These are phyloP conservation scores for Botrytis squamosa DNA, from an alignment of 2,329 filamentous ascomycete species.

Conservation along the genomic window DNA sequence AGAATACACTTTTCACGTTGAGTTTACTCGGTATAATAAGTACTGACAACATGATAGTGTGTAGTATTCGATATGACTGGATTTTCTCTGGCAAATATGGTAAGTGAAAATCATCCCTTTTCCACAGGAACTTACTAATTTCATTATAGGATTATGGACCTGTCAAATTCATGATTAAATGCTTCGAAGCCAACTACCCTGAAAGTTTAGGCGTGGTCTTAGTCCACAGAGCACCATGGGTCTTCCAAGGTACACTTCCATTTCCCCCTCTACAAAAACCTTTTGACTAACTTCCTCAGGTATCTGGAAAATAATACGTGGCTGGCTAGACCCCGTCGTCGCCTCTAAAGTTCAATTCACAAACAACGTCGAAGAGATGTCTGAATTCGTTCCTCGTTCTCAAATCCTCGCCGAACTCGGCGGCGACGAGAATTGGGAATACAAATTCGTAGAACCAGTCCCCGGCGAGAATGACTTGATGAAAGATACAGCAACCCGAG, in stretches of 20 bases:
- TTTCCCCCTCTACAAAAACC: not conserved
- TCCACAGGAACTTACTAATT: conserved; percentile 26
- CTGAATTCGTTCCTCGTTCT: conserved; percentile 67
- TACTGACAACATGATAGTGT: conserved; percentile 53
- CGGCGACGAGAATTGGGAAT: conserved; percentile 81
- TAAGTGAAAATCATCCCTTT: conserved; percentile 41
- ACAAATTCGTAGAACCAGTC: conserved; percentile 75
- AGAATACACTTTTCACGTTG: conserved; percentile 42
- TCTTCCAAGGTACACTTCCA: conserved; percentile 73
- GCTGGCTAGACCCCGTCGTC: conserved; percentile 96
- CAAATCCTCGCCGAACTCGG: conserved; percentile 82
- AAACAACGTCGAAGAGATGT: conserved; percentile 74
- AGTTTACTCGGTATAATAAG: not conserved
- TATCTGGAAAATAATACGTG: conserved; percentile 94
- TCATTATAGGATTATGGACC: conserved; percentile 75
- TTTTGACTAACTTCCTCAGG: conserved; percentile 47
- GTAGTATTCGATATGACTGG: conserved; percentile 95
- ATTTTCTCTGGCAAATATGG: conserved; percentile 94
- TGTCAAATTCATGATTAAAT: conserved; percentile 99
- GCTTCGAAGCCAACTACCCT: conserved; percentile 97
- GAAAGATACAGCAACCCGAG: conserved; percentile 61
- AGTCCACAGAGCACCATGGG: conserved; percentile 94
- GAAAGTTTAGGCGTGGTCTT: conserved; percentile 87
- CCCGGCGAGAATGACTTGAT: conserved; percentile 74
- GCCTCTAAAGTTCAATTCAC: conserved; percentile 93